Conservation (phyloP, 176 grass and related monocot species). For the Oryza australiensis region DNA sequence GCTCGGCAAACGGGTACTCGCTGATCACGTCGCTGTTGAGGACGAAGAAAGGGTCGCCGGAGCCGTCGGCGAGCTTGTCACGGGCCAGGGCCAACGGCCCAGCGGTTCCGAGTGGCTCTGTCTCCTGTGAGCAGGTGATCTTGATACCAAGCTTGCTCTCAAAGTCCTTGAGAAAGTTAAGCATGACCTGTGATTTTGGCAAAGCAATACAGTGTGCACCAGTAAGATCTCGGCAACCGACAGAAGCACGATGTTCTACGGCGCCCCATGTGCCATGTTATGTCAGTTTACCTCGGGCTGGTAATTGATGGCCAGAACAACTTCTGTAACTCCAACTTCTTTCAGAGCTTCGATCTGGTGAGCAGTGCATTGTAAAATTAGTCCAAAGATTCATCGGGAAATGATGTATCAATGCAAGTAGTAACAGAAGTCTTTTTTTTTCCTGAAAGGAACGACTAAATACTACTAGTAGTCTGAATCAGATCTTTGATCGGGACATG, state of each 20-base stretch:
- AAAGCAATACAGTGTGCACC: neutral
- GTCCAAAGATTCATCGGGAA: neutral
- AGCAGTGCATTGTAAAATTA: constrained; percentile 8
- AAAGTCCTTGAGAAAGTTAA: constrained; percentile 87
- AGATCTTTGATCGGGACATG: neutral
- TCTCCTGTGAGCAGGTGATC: constrained; percentile 90
- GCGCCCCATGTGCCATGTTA: neutral
- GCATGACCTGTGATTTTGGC: constrained; percentile 62
- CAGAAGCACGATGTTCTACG: constrained; percentile 8
- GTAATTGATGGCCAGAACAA: constrained; percentile 89
- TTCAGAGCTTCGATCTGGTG: constrained; percentile 86
- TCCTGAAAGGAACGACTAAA: neutral
- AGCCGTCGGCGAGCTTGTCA: constrained; percentile 64
- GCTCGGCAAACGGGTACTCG: constrained; percentile 78
- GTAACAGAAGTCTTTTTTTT: neutral
- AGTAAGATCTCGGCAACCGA: constrained; percentile 35
- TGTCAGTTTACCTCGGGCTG: constrained; percentile 79
- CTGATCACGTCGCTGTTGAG: constrained; percentile 93
- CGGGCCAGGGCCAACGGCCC: constrained; percentile 72
- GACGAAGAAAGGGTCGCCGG: constrained; percentile 83
- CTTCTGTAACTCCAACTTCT: constrained; percentile 86
- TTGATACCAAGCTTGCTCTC: constrained; percentile 83
- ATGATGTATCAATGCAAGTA: neutral
- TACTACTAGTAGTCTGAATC: neutral
- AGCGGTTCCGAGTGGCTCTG: constrained; percentile 76